Evolutionary conservation across 2,329 filamentous ascomycete genomes (phyloP), one percentile per base, ranked within the genome.

Genomic region (Berkeleyomyces rouxiae): DNA sequence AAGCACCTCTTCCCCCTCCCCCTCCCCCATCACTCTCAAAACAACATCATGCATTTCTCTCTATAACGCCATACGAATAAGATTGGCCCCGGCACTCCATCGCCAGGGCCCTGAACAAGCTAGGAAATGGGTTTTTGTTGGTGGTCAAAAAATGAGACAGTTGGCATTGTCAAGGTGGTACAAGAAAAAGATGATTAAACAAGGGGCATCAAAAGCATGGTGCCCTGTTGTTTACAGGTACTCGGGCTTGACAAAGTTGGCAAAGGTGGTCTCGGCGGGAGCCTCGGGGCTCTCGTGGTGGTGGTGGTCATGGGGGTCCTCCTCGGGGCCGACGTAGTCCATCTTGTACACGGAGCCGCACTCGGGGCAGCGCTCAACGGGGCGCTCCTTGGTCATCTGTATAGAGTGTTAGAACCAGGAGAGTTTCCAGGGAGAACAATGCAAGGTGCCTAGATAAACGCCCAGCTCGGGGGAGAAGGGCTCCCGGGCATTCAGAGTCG

Each of bases 311-410:
- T 88, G 82, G 70, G 79, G 76, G 73, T 91, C 85, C 68, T 93
- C 87, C 72, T 85, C 74, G 60, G 90, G 85, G 66, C 93, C 93
- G 68, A 96, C 78, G 76, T 96, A 99, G 74, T 96, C 87, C 88
- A 97, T 93, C 86, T 96, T 95, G 81, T 95, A 91, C 69, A 93
- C 89, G 74, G 85, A 89, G 69, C 93, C 93, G 78, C 93, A 99
- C 81, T 99, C 93, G 72, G 85, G 85, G 85, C 93, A 99, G 75
- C 93, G 90, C 80, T 95, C 89, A 70, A 96, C 76, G 64, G 93
- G 93, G 74, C 93, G 90, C 65, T 93, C 85, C 72, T 88, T 88
- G 73, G 88, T 87, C 72, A 95, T 82, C 88, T 93, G 64, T 1
- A 44, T 31, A 7, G 33, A 4, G 13, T n/a, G 51, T 55, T 55